These are phyloP conservation scores for Verbena officinalis DNA, from an alignment of 257 asterid species.

Conservation along the genomic window DNA sequence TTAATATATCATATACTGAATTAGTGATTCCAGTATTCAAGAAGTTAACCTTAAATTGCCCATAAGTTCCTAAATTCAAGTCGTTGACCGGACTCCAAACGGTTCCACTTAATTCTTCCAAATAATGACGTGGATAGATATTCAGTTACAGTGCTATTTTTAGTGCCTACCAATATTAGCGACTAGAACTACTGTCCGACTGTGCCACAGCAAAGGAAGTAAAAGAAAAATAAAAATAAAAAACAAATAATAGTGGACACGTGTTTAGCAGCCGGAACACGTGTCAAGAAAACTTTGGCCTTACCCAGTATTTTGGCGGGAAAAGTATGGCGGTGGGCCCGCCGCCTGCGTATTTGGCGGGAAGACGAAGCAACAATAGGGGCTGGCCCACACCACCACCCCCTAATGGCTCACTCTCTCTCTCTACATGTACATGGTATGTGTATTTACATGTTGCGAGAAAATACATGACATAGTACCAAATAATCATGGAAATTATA, in stretches of 20 bases:
- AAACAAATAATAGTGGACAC: slow-evolving; percentile 1
- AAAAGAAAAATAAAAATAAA: neutral
- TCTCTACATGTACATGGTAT: neutral
- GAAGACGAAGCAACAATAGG: slow-evolving; percentile 47
- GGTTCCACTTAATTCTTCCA: too few relatives aligned
- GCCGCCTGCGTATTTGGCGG: slow-evolving; percentile 45
- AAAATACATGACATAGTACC: too few relatives aligned
- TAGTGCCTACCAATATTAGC: neutral
- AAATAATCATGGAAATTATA: too few relatives aligned
- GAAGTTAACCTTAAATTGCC: too few relatives aligned
- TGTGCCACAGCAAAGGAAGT: neutral
- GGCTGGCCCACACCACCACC: too few relatives aligned
- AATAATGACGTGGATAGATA: neutral
- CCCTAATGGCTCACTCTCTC: slow-evolving; percentile 30
- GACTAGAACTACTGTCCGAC: neutral
- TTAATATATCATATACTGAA: too few relatives aligned
- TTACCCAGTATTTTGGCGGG: slow-evolving; percentile 38
- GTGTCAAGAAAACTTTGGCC: slow-evolving; percentile 25
- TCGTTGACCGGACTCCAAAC: too few relatives aligned
- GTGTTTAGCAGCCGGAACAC: slow-evolving; percentile 9
- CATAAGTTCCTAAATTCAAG: too few relatives aligned
- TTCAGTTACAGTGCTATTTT: neutral
- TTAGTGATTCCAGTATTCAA: too few relatives aligned
- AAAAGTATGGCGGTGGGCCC: slow-evolving; percentile 34
- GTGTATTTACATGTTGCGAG: neutral